phyloP scores from a whole-genome alignment of 1,284 basidiomycete genomes.

The Porodaedalea pini region DNA sequence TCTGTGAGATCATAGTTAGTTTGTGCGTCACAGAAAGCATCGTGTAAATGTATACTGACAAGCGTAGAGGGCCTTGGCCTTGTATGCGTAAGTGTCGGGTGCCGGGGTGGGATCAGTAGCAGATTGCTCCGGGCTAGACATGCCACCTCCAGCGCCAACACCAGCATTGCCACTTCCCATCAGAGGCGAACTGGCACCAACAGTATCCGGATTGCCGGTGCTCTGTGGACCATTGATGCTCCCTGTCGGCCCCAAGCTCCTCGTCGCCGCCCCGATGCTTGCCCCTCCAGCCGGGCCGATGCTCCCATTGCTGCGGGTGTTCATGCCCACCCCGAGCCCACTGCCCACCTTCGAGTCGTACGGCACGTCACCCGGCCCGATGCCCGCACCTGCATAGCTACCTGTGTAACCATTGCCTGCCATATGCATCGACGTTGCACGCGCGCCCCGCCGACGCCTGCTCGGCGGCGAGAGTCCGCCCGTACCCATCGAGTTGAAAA shows the following conservation, averaged over 20 bases:
- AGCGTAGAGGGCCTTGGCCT: slow-evolving; percentile 81
- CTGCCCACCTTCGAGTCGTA: slow-evolving; percentile 59
- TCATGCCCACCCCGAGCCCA: slow-evolving; percentile 32
- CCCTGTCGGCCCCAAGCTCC: slow-evolving; percentile 32
- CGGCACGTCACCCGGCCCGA: slow-evolving; percentile 57
- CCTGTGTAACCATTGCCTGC: slow-evolving; percentile 56
- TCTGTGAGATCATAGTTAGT: slow-evolving; percentile 46
- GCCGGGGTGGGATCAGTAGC: slow-evolving; percentile 20
- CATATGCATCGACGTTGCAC: slow-evolving; percentile 57
- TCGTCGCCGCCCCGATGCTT: slow-evolving; percentile 43
- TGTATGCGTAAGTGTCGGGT: slow-evolving; percentile 55
- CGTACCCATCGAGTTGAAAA: slow-evolving; percentile 85
- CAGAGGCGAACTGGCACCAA: slow-evolving; percentile 56
- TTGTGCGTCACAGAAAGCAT: slow-evolving; percentile 18
- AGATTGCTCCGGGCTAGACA: slow-evolving; percentile 24
- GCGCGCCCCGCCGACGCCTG: slow-evolving; percentile 58
- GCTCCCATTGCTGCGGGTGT: slow-evolving; percentile 60
- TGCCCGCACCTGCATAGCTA: slow-evolving; percentile 62
- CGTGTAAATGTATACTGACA: slow-evolving; percentile 50
- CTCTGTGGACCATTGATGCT: slow-evolving; percentile 37
- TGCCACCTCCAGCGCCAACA: slow-evolving; percentile 47
- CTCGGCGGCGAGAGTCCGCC: slow-evolving; percentile 81
- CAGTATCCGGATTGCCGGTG: slow-evolving; percentile 41
- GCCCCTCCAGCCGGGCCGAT: slow-evolving; percentile 38
- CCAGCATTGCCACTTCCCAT: slow-evolving; percentile 54